Evolutionary conservation across 202 grass and related monocot genomes (phyloP).

Genomic region (Musa balbisiana): DNA sequence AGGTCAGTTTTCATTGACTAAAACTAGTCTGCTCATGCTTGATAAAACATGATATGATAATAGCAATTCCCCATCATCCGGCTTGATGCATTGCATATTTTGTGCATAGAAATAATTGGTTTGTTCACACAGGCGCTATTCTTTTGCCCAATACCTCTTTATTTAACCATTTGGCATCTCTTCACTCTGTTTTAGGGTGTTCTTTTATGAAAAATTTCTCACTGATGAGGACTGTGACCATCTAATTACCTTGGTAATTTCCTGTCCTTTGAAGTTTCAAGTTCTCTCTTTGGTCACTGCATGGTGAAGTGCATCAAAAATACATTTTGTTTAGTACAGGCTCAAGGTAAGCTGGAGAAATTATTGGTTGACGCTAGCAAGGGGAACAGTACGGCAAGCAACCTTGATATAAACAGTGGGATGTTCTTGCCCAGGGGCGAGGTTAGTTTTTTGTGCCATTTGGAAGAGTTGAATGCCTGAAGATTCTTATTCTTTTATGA

Average conservation of each 20-base stretch:
- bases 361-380: constrained; percentile 25
- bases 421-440: constrained; percentile 30
- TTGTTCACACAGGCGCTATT: not conserved
- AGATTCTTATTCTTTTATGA: not conserved
- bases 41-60: constrained; percentile 11
- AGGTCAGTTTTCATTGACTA: constrained; percentile 34
- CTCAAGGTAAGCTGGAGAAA: constrained; percentile 31
- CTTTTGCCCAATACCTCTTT: not conserved
- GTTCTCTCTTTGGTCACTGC: constrained; percentile 16
- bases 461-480: not conserved
- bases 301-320: constrained; percentile 4
- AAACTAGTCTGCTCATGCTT: constrained; percentile 9
- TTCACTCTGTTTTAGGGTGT: constrained; percentile 76
- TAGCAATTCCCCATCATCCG: constrained; percentile 2
- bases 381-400: constrained; percentile 32
- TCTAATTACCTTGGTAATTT: constrained; percentile 74
- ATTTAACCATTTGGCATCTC: constrained; percentile 30
- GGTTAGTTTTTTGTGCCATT: constrained; percentile 28
- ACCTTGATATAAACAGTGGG: constrained; percentile 12
- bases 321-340: constrained; percentile 34
- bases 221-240: constrained; percentile 60
- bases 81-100: constrained; percentile 5
- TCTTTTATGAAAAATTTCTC: constrained; percentile 89
- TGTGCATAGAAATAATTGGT: not conserved
- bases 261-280: not conserved